phyloP scores from a whole-genome alignment of 1,139 yeast genomes.

The Pneumocystis carinii region DNA sequence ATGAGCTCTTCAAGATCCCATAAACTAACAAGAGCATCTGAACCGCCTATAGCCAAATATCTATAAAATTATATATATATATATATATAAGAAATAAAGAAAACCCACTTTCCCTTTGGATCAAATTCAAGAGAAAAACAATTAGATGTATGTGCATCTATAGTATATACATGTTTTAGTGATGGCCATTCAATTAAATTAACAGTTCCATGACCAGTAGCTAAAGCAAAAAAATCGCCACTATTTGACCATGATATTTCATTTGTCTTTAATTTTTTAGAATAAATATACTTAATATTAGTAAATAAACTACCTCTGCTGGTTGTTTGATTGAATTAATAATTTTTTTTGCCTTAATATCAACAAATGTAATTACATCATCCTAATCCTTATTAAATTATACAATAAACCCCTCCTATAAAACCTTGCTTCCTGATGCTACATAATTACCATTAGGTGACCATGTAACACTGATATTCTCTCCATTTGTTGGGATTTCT shows the following conservation, averaged over 20 bases:
- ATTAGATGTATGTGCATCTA: constrained; percentile 11
- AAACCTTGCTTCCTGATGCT: constrained; percentile 94
- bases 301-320: not conserved
- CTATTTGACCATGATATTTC: constrained; percentile 12
- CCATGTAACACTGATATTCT: constrained; percentile 59
- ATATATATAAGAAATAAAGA: not conserved
- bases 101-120: constrained; percentile 35
- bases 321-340: constrained; percentile 7
- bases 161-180: constrained; percentile 7
- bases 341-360: constrained; percentile 5
- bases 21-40: constrained; percentile 52
- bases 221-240: constrained; percentile 8
- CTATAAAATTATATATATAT: not conserved
- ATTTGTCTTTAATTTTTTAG: constrained; percentile 5
- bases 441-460: constrained; percentile 82
- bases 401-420: constrained; percentile 3
- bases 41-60: constrained; percentile 45
- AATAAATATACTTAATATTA: not conserved
- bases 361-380: constrained; percentile 9
- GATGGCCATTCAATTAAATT: constrained; percentile 7
- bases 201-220: constrained; percentile 12
- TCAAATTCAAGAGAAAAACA: constrained; percentile 32
- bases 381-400: constrained; percentile 9
- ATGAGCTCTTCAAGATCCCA: constrained; percentile 41
- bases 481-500: constrained; percentile 3